Conservation (phyloP, 768 basidiomycete species). For the Lyophyllum shimeji region DNA sequence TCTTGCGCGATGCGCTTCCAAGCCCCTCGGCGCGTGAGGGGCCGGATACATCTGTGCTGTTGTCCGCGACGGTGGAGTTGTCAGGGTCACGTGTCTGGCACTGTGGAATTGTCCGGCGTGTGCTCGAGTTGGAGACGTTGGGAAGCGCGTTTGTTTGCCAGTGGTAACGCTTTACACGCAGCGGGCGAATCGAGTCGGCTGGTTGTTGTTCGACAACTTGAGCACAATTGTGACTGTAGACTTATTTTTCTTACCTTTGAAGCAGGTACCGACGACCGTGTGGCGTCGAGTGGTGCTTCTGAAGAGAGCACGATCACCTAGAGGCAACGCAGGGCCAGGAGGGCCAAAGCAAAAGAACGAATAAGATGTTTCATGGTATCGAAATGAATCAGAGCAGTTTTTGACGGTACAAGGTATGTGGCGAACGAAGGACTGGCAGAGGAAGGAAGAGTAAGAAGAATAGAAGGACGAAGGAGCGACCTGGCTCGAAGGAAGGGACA, state of each 20-base stretch:
- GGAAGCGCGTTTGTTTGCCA: too few species aligned
- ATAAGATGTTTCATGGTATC: too few species aligned
- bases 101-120: too few species aligned
- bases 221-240: neutral
- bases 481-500: conserved; percentile 30
- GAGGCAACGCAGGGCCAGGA: conserved; percentile 29
- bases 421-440: conserved; percentile 3
- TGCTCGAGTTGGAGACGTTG: too few species aligned
- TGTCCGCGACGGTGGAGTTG: conserved; percentile 10
- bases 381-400: too few species aligned
- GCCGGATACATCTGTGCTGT: conserved; percentile 1
- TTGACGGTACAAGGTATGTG: conserved; percentile 12
- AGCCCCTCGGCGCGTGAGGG: conserved; percentile 14
- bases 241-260: conserved; percentile 24
- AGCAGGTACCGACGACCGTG: conserved; percentile 31
- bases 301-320: conserved; percentile 34
- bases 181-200: too few species aligned
- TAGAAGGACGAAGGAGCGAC: conserved; percentile 32
- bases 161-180: too few species aligned
- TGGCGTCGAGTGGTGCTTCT: conserved; percentile 28
- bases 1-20: conserved; percentile 24
- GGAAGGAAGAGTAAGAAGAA: conserved; percentile 5
- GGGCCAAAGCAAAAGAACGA: conserved; percentile 28
- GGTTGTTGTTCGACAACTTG: too few species aligned
- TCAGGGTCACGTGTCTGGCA: neutral